Percentiles rank a stretch among this genome's conserved stretches.
Evolutionary conservation across 2,329 filamentous ascomycete species (phyloP).

Genomic region (Esteya vermicola): DNA sequence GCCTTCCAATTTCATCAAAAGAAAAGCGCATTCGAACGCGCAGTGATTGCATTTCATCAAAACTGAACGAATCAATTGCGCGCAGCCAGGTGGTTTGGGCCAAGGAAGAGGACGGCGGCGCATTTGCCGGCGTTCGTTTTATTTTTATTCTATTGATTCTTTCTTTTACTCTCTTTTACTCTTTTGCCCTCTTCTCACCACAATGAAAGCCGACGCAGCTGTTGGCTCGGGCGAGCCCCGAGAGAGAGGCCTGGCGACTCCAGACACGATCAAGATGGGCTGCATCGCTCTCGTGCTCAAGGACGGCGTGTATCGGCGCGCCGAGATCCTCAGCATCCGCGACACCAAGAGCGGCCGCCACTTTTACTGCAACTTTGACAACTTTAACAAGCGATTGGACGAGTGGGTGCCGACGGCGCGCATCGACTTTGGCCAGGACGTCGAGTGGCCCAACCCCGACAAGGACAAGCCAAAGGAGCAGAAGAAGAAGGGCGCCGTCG

Average conservation of each 20-base stretch:
- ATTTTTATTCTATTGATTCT: too few relatives aligned
- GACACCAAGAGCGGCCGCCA: slow-evolving; percentile 77
- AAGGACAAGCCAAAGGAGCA: slow-evolving; percentile 63
- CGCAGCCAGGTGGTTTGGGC: too few relatives aligned
- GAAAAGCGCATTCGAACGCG: too few relatives aligned
- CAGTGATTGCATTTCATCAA: slow-evolving; percentile 3
- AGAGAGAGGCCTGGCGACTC: slow-evolving; percentile 68
- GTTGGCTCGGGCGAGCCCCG: slow-evolving; percentile 43
- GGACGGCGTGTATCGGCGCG: slow-evolving; percentile 76
- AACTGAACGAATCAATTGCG: slow-evolving; percentile 1
- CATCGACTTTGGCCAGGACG: slow-evolving; percentile 77
- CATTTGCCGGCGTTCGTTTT: too few relatives aligned
- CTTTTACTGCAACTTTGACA: slow-evolving; percentile 95
- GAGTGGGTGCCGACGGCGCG: slow-evolving; percentile 81
- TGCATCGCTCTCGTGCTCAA: slow-evolving; percentile 49
- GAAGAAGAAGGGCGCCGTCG: slow-evolving; percentile 45
- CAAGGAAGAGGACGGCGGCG: too few relatives aligned
- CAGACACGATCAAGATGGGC: slow-evolving; percentile 59
- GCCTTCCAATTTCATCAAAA: too few relatives aligned
- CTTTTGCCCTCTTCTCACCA: too few relatives aligned
- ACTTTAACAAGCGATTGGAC: slow-evolving; percentile 77
- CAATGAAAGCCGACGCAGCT: slow-evolving; percentile 32
- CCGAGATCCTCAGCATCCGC: slow-evolving; percentile 90
- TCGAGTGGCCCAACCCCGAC: slow-evolving; percentile 91
- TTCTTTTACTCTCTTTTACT: too few relatives aligned